Evolutionary conservation across 2,329 filamentous ascomycete species (phyloP), one percentile per base, ranked within the genome.

Genomic region (Aspergillus fumigatus): DNA sequence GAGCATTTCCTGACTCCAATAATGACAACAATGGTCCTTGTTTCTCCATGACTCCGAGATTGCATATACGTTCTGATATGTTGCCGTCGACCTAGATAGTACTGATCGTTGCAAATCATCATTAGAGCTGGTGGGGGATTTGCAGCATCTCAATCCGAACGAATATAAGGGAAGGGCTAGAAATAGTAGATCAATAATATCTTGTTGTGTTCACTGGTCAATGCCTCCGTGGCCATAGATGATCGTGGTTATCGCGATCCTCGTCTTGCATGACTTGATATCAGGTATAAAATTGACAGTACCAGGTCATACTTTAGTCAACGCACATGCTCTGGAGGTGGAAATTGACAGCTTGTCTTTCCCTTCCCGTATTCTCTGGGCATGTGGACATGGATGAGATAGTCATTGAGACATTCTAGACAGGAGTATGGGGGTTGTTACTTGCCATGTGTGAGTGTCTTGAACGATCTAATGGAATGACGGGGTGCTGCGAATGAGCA

Each of bases 371-470:
- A 11, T 21, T 50, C 54, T 45, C 26, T 51, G 35, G 56, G 53
- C 32, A 53, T 54, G 53, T 59, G 56, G 51, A 58, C 55, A n/a
- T 52, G 19, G 51, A 61, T 29, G 54, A 56, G 48, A 23, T 56
- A 19, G 52, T 53, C 40, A 29, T 57, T 11, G 38, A 55, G 32
- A 51, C 55, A 5, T 57, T 53, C 26, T 57, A 53, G 58, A 52
- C 55, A 21, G 26, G 45, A 23, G 55, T 60, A 10, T 55, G 55
- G 51, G 17, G 11, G 21, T 26, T 26, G 43, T 11, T 25, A 6
- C 26, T 14, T 47, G 23, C 43, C 8, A 47, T 47, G n/a, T 5
- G 21, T 10, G 19, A 47, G 19, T 9, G 2, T 23, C 14, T 17
- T 14, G 17, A 6, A 35, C 0, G 5, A 2, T 17, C 32, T 35